Evolutionary conservation across 371 early-diverging fungal genomes (phyloP).

Genomic region (Rhizopus sp.): DNA sequence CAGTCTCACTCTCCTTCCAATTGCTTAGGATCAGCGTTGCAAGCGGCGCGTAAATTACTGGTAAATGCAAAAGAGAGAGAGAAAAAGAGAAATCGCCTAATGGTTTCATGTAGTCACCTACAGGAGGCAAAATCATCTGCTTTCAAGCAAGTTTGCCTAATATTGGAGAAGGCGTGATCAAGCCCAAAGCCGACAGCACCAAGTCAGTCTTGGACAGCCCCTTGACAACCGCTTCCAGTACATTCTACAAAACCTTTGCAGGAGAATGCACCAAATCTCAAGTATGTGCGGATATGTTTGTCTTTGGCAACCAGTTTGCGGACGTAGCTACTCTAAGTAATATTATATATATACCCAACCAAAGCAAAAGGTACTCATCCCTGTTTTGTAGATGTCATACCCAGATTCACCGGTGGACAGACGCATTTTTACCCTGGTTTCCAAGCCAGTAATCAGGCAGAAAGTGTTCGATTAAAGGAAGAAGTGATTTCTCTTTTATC

Average conservation of each 20-base stretch:
- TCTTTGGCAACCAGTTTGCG: conserved; percentile 69
- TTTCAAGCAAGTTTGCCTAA: conserved; percentile 71
- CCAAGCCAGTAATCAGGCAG: conserved; percentile 64
- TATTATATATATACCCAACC: conserved; percentile 9
- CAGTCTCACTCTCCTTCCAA: conserved; percentile 53
- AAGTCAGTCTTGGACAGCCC: conserved; percentile 48
- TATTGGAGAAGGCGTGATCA: conserved; percentile 68
- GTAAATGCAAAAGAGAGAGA: conserved; percentile 33
- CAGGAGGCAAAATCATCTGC: conserved; percentile 84
- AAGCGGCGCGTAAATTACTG: conserved; percentile 74
- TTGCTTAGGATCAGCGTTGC: conserved; percentile 75
- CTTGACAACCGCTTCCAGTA: conserved; percentile 62
- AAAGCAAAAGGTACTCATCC: background rate
- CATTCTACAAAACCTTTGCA: conserved; percentile 85
- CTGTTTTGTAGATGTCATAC: conserved; percentile 52
- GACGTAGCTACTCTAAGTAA: conserved; percentile 83
- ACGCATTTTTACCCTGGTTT: conserved; percentile 86
- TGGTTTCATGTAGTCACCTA: conserved; percentile 46
- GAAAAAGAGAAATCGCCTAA: background rate
- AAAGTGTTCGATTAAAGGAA: conserved; percentile 64
- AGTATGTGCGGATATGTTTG: conserved; percentile 83
- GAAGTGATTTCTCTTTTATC: conserved; percentile 73
- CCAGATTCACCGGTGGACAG: conserved; percentile 90
- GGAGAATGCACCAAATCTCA: conserved; percentile 76
- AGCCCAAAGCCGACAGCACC: conserved; percentile 62